A percentile compares a stretch with the other conserved stretches of the same genome.
Evolutionary conservation across 2,329 filamentous ascomycete species (phyloP).

Genomic region (Calonectria pteridis): DNA sequence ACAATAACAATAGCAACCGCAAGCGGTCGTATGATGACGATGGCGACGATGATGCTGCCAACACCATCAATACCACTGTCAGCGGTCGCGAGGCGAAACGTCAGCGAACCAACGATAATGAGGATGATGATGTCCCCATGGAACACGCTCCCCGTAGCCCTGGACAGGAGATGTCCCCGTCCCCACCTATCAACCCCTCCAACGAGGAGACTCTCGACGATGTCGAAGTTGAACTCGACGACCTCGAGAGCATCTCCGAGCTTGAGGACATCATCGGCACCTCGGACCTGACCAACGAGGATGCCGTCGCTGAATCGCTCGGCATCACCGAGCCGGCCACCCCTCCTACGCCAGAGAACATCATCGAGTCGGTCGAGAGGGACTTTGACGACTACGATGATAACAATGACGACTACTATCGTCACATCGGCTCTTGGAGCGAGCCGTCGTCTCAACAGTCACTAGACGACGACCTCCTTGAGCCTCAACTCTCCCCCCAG

Average conservation of each 20-base stretch:
- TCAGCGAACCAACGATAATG: not conserved
- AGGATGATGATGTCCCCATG: not conserved
- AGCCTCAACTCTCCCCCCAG: not conserved
- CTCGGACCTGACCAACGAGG: not conserved
- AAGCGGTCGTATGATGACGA: not conserved
- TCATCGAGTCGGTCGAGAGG: not conserved
- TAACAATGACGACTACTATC: not conserved
- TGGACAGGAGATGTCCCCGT: not conserved
- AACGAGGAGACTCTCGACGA: slow-evolving; percentile 14
- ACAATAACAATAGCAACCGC: not conserved
- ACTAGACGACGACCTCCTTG: not conserved
- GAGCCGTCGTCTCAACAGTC: not conserved
- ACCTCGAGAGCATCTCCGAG: slow-evolving; percentile 16
- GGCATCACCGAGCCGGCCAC: not conserved
- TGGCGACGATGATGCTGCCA: not conserved
- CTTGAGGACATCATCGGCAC: not conserved
- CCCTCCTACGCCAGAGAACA: not conserved
- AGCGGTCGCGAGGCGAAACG: not conserved
- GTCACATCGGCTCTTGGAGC: not conserved
- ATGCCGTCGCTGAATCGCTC: not conserved
- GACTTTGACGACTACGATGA: not conserved
- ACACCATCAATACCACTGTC: not conserved
- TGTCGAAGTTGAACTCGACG: slow-evolving; percentile 20
- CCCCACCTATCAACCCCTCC: not conserved
- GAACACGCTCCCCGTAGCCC: not conserved